Percentiles rank a stretch among this genome's conserved stretches.
Evolutionary conservation across 345 rosid genomes (phyloP).

Genomic region (Cardamine occulta): DNA sequence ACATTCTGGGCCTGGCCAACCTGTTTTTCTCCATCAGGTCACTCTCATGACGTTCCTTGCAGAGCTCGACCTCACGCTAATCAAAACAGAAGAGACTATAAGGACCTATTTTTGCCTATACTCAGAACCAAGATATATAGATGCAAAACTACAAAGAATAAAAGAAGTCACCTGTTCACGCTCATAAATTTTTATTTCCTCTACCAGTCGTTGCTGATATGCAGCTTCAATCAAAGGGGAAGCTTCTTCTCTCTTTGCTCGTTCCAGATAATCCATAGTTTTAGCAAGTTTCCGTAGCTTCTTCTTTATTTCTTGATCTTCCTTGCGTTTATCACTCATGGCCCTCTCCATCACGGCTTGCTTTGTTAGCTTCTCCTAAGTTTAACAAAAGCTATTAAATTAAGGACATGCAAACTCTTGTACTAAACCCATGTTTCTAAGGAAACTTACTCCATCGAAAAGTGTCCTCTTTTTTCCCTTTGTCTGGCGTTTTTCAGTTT

Average conservation of each 20-base stretch:
- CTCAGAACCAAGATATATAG: constrained; percentile 7
- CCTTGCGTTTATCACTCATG: constrained; percentile 74
- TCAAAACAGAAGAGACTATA: not conserved
- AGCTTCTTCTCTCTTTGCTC: constrained; percentile 95
- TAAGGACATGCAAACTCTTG: not conserved
- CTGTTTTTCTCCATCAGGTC: constrained; percentile 85
- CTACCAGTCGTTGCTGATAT: constrained; percentile 72
- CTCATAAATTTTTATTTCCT: constrained; percentile 78
- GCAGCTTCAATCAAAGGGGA: constrained; percentile 93
- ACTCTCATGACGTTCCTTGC: constrained; percentile 84
- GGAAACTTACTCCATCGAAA: constrained; percentile 70
- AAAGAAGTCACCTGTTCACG: constrained; percentile 65
- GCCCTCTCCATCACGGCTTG: constrained; percentile 73
- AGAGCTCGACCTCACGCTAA: constrained; percentile 81
- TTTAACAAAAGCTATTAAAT: not conserved
- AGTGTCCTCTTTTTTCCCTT: constrained; percentile 71
- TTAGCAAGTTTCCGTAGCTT: constrained; percentile 75
- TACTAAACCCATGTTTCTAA: not conserved
- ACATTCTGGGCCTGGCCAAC: constrained; percentile 63
- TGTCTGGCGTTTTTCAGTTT: constrained; percentile 63
- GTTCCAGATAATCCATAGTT: constrained; percentile 92
- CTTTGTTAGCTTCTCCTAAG: constrained; percentile 83
- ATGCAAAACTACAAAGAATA: not conserved
- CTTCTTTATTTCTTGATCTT: constrained; percentile 91
- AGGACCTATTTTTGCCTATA: not conserved